Percentiles rank a stretch among this genome's conserved stretches.
Evolutionary conservation across 1,139 yeast genomes (phyloP).

Genomic region (Kodamaea ohmeri): DNA sequence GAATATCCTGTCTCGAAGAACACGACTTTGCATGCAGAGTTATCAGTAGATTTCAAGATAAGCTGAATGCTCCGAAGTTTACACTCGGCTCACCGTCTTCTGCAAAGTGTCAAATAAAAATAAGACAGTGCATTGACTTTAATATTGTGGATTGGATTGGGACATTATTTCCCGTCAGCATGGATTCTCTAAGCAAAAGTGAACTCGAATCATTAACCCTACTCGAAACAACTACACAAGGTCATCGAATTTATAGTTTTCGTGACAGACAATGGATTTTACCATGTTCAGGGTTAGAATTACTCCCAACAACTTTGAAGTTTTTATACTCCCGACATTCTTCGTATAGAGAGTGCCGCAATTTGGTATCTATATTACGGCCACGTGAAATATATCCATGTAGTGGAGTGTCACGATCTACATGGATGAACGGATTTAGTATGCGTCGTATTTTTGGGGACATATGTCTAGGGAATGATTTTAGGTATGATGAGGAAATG

Average conservation of each 20-base stretch:
- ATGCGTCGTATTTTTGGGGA: constrained; percentile 47
- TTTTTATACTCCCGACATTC: constrained; percentile 56
- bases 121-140: constrained; percentile 43
- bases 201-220: constrained; percentile 18
- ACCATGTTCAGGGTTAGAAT: constrained; percentile 24
- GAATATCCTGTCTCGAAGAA: constrained; percentile 16
- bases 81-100: not conserved
- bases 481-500: constrained; percentile 32
- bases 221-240: constrained; percentile 21
- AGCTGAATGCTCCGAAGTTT: constrained; percentile 2
- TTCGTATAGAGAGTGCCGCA: constrained; percentile 45
- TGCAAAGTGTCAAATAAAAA: constrained; percentile 18
- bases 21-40: constrained; percentile 16
- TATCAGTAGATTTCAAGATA: constrained; percentile 13
- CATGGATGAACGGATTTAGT: constrained; percentile 44
- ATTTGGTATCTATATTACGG: constrained; percentile 35
- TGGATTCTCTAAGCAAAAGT: constrained; percentile 16
- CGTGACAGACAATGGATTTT: constrained; percentile 29
- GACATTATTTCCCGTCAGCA: constrained; percentile 25
- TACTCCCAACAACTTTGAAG: constrained; percentile 41
- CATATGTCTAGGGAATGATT: constrained; percentile 25
- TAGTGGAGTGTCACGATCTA: constrained; percentile 26
- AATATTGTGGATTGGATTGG: constrained; percentile 36
- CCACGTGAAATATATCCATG: constrained; percentile 50
- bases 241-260: constrained; percentile 24